Evolutionary conservation across 2,329 filamentous ascomycete species (phyloP).

Genomic region (Diatrype stigma): DNA sequence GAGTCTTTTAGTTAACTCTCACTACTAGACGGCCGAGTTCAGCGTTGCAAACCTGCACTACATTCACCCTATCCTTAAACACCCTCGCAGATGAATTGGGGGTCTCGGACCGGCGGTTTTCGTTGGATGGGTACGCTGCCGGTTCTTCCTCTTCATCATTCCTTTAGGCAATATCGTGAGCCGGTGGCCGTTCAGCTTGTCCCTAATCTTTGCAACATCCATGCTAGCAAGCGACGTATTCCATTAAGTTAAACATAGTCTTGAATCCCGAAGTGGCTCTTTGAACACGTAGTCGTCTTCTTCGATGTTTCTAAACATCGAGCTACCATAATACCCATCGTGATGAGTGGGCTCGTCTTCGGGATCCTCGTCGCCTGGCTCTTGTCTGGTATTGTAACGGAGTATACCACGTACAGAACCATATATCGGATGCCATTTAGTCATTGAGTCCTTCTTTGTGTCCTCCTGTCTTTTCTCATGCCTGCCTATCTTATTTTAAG

Average conservation of each 20-base stretch:
- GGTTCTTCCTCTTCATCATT: constrained; percentile 71
- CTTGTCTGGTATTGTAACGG: constrained; percentile 69
- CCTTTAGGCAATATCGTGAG: constrained; percentile 69
- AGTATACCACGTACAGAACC: constrained; percentile 70
- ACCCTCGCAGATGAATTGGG: constrained; percentile 67
- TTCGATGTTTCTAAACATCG: constrained; percentile 60
- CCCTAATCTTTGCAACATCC: constrained; percentile 63
- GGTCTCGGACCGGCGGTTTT: constrained; percentile 65
- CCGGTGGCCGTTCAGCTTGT: constrained; percentile 65
- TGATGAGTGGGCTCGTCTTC: constrained; percentile 70
- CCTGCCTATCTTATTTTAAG: constrained; percentile 78
- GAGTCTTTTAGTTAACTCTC: neutral
- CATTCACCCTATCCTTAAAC: constrained; percentile 74
- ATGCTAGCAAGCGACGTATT: constrained; percentile 50
- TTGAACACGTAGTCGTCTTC: constrained; percentile 66
- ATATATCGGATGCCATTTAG: constrained; percentile 77
- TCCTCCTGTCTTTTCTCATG: constrained; percentile 67
- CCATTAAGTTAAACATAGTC: neutral
- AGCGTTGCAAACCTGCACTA: constrained; percentile 82
- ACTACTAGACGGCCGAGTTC: constrained; percentile 49
- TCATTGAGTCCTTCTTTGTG: constrained; percentile 63
- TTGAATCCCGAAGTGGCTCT: constrained; percentile 52
- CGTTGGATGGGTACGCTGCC: constrained; percentile 66
- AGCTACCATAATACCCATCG: constrained; percentile 66
- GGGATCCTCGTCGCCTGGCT: constrained; percentile 74